Percentiles rank a stretch among this genome's conserved stretches.
These are phyloP conservation scores for Bryum argenteum DNA, from an alignment of 225 moss, liverwort and hornwort species.

Conservation along the genomic window DNA sequence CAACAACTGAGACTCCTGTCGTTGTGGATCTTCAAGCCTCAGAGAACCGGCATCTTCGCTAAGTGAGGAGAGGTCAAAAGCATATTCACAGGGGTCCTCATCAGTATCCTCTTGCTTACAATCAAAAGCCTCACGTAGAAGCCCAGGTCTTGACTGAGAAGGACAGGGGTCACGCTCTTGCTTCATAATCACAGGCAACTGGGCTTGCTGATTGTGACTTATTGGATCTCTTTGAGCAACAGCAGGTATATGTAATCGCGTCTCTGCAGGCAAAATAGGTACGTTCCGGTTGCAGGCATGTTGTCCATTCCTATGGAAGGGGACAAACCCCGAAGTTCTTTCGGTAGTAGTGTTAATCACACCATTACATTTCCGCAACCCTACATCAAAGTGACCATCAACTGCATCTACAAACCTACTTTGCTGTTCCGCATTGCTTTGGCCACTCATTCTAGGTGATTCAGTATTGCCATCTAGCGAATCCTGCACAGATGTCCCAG, in stretches of 20 bases:
- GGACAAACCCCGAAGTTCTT: slow-evolving; percentile 51
- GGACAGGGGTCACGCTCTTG: slow-evolving; percentile 40
- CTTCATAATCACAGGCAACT: slow-evolving; percentile 40
- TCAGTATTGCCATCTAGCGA: slow-evolving; percentile 21
- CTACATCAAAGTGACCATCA: slow-evolving; percentile 35
- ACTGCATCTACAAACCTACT: slow-evolving; percentile 35
- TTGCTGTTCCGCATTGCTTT: slow-evolving; percentile 22
- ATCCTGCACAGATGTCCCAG: slow-evolving; percentile 34
- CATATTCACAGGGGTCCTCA: slow-evolving; percentile 39
- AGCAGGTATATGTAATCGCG: slow-evolving; percentile 19
- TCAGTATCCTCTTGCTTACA: slow-evolving; percentile 56
- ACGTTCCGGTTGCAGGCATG: slow-evolving; percentile 44
- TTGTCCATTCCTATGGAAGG: slow-evolving; percentile 45
- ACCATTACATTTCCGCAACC: slow-evolving; percentile 28
- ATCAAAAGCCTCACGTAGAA: slow-evolving; percentile 35
- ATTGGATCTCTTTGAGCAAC: slow-evolving; percentile 25
- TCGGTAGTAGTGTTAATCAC: slow-evolving; percentile 32
- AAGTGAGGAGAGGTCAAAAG: slow-evolving; percentile 32
- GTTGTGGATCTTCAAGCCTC: slow-evolving; percentile 42
- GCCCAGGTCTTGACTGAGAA: slow-evolving; percentile 27
- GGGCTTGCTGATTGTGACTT: slow-evolving; percentile 29
- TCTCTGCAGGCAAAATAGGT: slow-evolving; percentile 24
- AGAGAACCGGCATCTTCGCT: slow-evolving; percentile 33
- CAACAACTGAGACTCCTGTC: slow-evolving; percentile 36
- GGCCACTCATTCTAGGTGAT: slow-evolving; percentile 23